A percentile compares a stretch with the other conserved stretches of the same genome.
Evolutionary conservation across 305 asterid species (phyloP).

Genomic region (Fraxinus albicans): DNA sequence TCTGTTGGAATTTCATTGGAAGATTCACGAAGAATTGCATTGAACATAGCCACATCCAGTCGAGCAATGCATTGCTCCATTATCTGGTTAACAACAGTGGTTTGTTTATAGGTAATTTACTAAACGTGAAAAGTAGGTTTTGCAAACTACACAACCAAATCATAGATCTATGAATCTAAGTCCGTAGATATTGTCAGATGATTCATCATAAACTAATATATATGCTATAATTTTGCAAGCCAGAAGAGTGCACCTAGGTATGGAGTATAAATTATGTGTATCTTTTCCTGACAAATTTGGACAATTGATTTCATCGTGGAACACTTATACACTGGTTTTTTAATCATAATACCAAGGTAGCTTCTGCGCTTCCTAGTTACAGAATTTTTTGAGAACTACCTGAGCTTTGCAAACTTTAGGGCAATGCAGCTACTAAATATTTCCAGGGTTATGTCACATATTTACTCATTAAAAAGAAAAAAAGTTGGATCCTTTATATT

Average conservation of each 20-base stretch:
- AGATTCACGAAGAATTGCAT: conserved; percentile 85
- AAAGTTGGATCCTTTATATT: neutral
- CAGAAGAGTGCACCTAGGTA: neutral
- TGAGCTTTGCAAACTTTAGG: neutral
- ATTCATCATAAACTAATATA: neutral
- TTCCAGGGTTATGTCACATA: neutral
- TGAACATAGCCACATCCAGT: conserved; percentile 89
- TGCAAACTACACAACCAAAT: neutral
- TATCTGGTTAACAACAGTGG: conserved; percentile 44
- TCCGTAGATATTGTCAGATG: neutral
- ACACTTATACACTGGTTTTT: neutral
- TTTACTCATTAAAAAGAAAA: neutral
- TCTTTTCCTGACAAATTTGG: neutral
- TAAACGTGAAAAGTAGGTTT: neutral
- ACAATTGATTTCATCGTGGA: neutral
- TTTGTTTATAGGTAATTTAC: conserved; percentile 12
- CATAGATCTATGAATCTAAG: neutral
- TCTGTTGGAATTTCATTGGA: conserved; percentile 86
- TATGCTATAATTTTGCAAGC: neutral
- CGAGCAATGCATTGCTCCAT: conserved; percentile 89
- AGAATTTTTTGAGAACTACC: neutral
- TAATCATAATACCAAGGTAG: neutral
- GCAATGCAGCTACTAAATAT: neutral
- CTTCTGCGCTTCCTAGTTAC: neutral
- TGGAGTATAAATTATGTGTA: neutral